Conservation (phyloP, 352 stramenopile genomes). For the Phytophthora crassamura region DNA sequence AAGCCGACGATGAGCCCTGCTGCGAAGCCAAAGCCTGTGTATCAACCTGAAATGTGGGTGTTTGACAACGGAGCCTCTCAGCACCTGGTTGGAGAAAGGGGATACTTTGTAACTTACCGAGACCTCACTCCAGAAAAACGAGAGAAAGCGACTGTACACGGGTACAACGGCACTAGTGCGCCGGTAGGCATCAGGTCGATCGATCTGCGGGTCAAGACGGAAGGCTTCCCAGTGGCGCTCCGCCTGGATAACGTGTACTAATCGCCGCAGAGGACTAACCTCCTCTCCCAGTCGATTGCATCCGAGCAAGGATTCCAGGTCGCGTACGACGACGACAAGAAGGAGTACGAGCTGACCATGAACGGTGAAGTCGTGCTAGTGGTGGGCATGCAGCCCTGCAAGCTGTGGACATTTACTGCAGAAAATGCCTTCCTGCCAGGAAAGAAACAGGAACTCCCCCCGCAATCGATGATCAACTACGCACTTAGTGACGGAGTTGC, state of each 20-base stretch:
- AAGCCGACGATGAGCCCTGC: neutral
- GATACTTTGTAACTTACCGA: conserved; percentile 9
- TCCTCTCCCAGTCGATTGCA: neutral
- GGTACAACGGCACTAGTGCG: neutral
- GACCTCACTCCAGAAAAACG: conserved; percentile 4
- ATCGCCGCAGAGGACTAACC: conserved; percentile 2
- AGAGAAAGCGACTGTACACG: neutral
- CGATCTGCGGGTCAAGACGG: conserved; percentile 2
- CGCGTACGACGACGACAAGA: neutral
- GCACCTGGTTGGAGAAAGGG: conserved; percentile 12
- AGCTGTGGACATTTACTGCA: conserved; percentile 6
- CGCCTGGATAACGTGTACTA: conserved; percentile 12
- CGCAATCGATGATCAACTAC: neutral
- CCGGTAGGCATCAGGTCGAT: neutral
- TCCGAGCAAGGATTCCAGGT: conserved; percentile 8
- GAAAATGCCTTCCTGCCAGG: conserved; percentile 1
- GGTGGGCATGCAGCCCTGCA: neutral
- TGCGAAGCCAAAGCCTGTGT: too few species aligned
- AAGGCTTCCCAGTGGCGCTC: neutral
- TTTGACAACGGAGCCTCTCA: conserved; percentile 7
- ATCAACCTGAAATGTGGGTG: conserved; percentile 5
- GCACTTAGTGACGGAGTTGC: too few species aligned
- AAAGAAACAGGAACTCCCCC: neutral
- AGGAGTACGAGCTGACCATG: neutral
- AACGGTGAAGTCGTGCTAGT: neutral